Evolutionary conservation across 1,284 basidiomycete species (phyloP).

Genomic region (Ceratobasidium sp.): DNA sequence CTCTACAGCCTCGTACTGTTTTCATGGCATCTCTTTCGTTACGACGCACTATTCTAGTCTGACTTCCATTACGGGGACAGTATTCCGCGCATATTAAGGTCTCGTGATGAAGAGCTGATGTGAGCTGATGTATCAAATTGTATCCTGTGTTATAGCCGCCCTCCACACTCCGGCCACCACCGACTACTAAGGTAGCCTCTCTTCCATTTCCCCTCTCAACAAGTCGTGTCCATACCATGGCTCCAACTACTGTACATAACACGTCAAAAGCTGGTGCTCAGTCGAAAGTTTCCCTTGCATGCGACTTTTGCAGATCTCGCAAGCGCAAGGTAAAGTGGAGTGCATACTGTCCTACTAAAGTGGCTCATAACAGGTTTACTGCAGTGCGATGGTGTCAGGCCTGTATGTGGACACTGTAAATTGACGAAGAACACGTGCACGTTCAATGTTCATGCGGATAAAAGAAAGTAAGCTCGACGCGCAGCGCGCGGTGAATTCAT

Average conservation of each 20-base stretch:
- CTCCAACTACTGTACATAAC: conserved; percentile 29
- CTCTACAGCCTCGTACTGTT: too few species aligned
- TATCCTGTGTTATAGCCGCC: too few species aligned
- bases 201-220: too few species aligned
- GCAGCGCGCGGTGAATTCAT: background rate
- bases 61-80: too few species aligned
- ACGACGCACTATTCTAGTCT: too few species aligned
- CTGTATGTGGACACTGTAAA: conserved; percentile 33
- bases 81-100: too few species aligned
- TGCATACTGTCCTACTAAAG: background rate
- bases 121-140: too few species aligned
- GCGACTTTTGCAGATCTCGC: conserved; percentile 40
- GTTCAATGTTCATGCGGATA: conserved; percentile 39
- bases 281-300: conserved; percentile 37
- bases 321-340: conserved; percentile 26
- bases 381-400: conserved; percentile 41
- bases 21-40: too few species aligned
- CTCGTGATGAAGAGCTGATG: too few species aligned
- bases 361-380: too few species aligned
- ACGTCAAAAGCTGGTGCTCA: conserved; percentile 23
- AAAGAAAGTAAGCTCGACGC: conserved; percentile 29
- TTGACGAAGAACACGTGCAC: conserved; percentile 43
- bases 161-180: too few species aligned
- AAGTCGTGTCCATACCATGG: conserved; percentile 10
- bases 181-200: too few species aligned